Evolutionary conservation across 306 rosid species (phyloP).

Genomic region (Alnus rubra): DNA sequence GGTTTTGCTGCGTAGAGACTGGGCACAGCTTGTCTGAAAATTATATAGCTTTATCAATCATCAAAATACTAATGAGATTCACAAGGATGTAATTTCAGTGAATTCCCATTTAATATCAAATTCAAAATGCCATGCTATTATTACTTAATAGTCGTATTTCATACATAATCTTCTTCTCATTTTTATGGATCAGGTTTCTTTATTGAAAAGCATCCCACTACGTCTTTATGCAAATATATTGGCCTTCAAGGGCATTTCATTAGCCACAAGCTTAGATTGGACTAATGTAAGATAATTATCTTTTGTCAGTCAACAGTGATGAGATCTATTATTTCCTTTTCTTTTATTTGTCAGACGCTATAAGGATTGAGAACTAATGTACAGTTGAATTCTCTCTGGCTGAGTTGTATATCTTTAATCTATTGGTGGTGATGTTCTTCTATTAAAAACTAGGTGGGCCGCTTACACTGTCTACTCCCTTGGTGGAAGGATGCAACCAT

Average conservation of each 20-base stretch:
- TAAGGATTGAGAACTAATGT: background rate
- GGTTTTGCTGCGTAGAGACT: background rate
- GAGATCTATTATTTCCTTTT: background rate
- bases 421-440: background rate
- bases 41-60: background rate
- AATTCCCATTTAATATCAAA: too few species aligned
- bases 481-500: slow-evolving; percentile 63
- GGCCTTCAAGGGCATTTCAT: slow-evolving; percentile 42
- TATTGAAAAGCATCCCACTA: slow-evolving; percentile 48
- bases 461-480: slow-evolving; percentile 56
- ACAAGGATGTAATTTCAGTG: background rate
- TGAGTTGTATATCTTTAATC: background rate
- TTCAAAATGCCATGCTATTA: too few species aligned
- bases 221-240: slow-evolving; percentile 48
- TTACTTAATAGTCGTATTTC: too few species aligned
- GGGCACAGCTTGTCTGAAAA: background rate
- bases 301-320: background rate
- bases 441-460: slow-evolving; percentile 45
- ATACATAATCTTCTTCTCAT: background rate
- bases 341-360: background rate
- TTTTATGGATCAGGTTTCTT: slow-evolving; percentile 40
- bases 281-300: slow-evolving; percentile 43
- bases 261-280: slow-evolving; percentile 54
- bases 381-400: background rate
- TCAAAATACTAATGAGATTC: background rate